Percentiles rank a stretch among this genome's conserved stretches.
phyloP scores from a whole-genome alignment of 768 basidiomycete genomes.

The Pisolithus albus region DNA sequence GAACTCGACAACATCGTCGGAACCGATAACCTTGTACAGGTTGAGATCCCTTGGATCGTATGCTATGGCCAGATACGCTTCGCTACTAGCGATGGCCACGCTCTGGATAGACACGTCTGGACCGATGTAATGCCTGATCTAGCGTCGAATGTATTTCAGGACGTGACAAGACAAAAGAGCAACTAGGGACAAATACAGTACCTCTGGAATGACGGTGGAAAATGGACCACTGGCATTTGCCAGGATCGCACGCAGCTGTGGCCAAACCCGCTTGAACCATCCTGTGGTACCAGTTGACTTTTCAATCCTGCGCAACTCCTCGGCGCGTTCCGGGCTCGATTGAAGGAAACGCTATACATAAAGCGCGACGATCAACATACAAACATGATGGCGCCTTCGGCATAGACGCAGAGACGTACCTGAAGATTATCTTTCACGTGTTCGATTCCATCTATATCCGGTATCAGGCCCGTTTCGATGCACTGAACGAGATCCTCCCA shows the following conservation, averaged over 20 bases:
- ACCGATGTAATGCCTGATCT: conserved; percentile 15
- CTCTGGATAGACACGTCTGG: background rate
- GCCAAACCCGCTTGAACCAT: conserved; percentile 19
- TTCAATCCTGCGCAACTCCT: conserved; percentile 10
- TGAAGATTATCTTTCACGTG: conserved; percentile 10
- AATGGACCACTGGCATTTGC: conserved; percentile 20
- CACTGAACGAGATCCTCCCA: conserved; percentile 15
- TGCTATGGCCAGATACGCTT: too few species aligned
- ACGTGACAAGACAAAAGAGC: background rate
- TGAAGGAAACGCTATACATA: conserved; percentile 11
- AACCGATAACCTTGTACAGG: too few species aligned
- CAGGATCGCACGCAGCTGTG: conserved; percentile 5
- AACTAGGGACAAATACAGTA: conserved; percentile 1
- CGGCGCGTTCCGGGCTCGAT: conserved; percentile 12
- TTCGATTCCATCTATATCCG: conserved; percentile 8
- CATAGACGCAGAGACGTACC: background rate
- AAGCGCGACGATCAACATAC: too few species aligned
- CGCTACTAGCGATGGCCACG: too few species aligned
- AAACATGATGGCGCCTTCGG: background rate
- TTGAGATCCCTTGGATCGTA: too few species aligned
- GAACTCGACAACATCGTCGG: too few species aligned
- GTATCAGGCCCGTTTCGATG: conserved; percentile 11
- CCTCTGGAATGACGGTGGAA: conserved; percentile 17
- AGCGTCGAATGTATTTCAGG: background rate
- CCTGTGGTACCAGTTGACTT: background rate